Evolutionary conservation across 371 early-diverging fungal species (phyloP).

Genomic region (Rhizomucor miehei): DNA sequence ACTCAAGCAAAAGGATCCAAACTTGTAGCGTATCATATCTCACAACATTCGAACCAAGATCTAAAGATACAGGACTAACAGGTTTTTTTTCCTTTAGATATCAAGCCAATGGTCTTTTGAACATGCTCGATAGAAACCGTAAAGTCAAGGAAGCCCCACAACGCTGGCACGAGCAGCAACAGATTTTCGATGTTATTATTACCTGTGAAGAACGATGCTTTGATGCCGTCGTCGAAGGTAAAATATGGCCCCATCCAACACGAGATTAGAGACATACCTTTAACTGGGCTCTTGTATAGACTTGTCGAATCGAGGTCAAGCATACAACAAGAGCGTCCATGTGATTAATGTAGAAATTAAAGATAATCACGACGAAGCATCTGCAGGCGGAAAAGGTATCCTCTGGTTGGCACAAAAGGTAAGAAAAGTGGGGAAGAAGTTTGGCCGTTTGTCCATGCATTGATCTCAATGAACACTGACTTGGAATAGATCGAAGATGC

Average conservation of each 20-base stretch:
- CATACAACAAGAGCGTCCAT: conserved; percentile 76
- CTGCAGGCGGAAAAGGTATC: conserved; percentile 82
- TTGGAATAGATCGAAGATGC: conserved; percentile 59
- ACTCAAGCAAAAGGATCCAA: conserved; percentile 68
- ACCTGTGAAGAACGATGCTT: conserved; percentile 97
- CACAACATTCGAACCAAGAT: not conserved
- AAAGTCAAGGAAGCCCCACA: conserved; percentile 91
- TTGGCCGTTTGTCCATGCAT: not conserved
- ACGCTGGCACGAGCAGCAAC: conserved; percentile 72
- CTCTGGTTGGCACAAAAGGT: conserved; percentile 73
- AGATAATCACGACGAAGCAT: conserved; percentile 92
- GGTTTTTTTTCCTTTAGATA: conserved; percentile 56
- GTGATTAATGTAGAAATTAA: conserved; percentile 95
- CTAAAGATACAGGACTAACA: no score
- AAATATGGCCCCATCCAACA: not conserved
- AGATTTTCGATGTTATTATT: conserved; percentile 90
- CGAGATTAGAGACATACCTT: no score
- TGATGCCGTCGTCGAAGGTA: conserved; percentile 92
- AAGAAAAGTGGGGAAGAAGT: no score
- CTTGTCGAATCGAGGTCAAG: conserved; percentile 67
- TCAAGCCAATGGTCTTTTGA: conserved; percentile 83
- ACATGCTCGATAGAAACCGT: conserved; percentile 92
- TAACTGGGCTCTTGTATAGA: conserved; percentile 40
- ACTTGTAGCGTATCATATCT: conserved; percentile 45
- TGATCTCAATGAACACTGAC: no score